Percentiles rank a stretch among this genome's conserved stretches.
Conservation (phyloP, 2,329 filamentous ascomycete genomes). For the Beauveria asiatica region DNA sequence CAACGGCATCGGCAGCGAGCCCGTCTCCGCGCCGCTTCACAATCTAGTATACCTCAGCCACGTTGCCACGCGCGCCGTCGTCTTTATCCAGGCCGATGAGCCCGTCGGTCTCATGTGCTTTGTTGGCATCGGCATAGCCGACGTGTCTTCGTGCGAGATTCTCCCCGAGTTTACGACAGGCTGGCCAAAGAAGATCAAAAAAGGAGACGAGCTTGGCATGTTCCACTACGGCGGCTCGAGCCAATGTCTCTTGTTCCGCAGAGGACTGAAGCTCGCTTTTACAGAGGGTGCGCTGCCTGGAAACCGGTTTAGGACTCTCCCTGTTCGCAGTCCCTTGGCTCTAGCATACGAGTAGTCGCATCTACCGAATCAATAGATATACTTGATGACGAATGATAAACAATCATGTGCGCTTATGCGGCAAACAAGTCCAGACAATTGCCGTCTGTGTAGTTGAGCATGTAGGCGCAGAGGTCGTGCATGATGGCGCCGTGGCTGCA, state of each 20-base stretch:
- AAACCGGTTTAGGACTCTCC: not conserved
- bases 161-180: constrained; percentile 16
- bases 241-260: constrained; percentile 55
- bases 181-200: constrained; percentile 21
- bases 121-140: constrained; percentile 62
- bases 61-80: constrained; percentile 55
- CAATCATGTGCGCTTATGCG: too few species aligned
- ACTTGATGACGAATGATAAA: too few species aligned
- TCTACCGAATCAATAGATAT: not conserved
- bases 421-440: not conserved
- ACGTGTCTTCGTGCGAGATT: constrained; percentile 58
- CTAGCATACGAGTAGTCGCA: not conserved
- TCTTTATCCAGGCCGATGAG: constrained; percentile 59
- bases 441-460: not conserved
- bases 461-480: not conserved
- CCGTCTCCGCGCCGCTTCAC: constrained; percentile 15
- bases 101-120: constrained; percentile 59
- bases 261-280: constrained; percentile 34
- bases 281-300: constrained; percentile 13
- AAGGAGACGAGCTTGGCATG: constrained; percentile 63
- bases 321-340: not conserved
- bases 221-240: constrained; percentile 65
- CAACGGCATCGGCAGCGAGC: constrained; percentile 9
- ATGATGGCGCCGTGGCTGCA: not conserved
- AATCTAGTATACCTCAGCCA: constrained; percentile 55